Percentiles rank a stretch among this genome's conserved stretches.
These are phyloP conservation scores for Petasospora rhodanensis DNA, from an alignment of 1,139 yeast genomes.

Conservation along the genomic window DNA sequence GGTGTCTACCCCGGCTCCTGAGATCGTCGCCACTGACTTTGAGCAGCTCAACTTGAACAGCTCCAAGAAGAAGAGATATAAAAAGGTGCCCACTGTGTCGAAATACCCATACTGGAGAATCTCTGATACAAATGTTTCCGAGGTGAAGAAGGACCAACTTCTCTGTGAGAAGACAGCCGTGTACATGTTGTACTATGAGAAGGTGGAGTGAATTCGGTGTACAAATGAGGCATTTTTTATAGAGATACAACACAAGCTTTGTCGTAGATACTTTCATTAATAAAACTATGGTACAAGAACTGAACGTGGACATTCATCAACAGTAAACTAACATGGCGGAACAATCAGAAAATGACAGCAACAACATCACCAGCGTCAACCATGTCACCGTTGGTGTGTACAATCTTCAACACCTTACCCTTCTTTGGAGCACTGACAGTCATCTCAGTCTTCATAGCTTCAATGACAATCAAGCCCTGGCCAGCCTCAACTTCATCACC, in stretches of 20 bases:
- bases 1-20: constrained; percentile 1
- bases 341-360: constrained; percentile 43
- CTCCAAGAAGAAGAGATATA: constrained; percentile 18
- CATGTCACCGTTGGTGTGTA: constrained; percentile 87
- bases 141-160: constrained; percentile 56
- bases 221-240: too few relatives aligned
- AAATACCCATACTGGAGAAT: constrained; percentile 82
- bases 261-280: too few relatives aligned
- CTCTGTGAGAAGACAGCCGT: constrained; percentile 68
- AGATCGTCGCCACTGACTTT: constrained; percentile 5
- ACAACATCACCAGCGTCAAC: constrained; percentile 95
- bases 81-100: constrained; percentile 46
- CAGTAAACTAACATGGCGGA: too few relatives aligned
- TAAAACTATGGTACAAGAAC: constrained; percentile 4
- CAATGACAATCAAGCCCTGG: constrained; percentile 82
- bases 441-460: constrained; percentile 99
- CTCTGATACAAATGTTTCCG: constrained; percentile 69
- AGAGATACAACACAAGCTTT: too few relatives aligned
- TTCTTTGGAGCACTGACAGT: constrained; percentile 64
- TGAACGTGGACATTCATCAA: too few relatives aligned
- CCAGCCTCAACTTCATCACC: constrained; percentile 77
- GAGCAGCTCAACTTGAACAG: constrained; percentile 5
- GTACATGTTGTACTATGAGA: constrained; percentile 78
- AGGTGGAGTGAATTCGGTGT: too few relatives aligned
- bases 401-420: constrained; percentile 76